These are phyloP conservation scores for Catharanthus roseus DNA, from an alignment of 257 asterid species.

Conservation along the genomic window DNA sequence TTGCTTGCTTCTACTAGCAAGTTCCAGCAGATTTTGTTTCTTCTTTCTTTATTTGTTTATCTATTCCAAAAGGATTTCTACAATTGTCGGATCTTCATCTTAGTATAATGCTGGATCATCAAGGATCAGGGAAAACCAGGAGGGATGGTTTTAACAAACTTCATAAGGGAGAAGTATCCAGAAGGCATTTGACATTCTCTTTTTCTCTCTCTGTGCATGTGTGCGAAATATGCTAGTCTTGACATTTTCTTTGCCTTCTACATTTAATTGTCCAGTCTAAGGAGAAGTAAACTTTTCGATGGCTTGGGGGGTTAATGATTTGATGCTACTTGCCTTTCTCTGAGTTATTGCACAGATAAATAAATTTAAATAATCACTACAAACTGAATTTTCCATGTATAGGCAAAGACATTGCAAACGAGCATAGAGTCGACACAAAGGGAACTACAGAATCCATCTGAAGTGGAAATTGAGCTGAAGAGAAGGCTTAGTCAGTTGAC, in stretches of 20 bases:
- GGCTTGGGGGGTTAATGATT: background rate
- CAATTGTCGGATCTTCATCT: background rate
- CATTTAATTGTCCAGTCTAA: background rate
- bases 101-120: background rate
- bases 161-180: background rate
- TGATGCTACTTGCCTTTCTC: background rate
- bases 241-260: background rate
- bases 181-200: background rate
- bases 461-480: conserved; percentile 88
- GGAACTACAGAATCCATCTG: conserved; percentile 66
- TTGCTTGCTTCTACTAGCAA: background rate
- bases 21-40: background rate
- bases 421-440: conserved; percentile 57
- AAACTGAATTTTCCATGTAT: conserved; percentile 10
- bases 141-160: background rate
- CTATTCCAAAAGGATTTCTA: background rate
- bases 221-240: background rate
- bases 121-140: background rate
- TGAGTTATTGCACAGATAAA: background rate
- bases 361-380: conserved; percentile 2
- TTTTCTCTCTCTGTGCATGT: background rate
- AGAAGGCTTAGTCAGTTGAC: conserved; percentile 85
- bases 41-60: background rate
- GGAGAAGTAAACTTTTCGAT: background rate
- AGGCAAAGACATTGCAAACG: conserved; percentile 70